These are phyloP conservation scores for Quercus variabilis DNA, from an alignment of 306 rosid genomes.

Conservation along the genomic window DNA sequence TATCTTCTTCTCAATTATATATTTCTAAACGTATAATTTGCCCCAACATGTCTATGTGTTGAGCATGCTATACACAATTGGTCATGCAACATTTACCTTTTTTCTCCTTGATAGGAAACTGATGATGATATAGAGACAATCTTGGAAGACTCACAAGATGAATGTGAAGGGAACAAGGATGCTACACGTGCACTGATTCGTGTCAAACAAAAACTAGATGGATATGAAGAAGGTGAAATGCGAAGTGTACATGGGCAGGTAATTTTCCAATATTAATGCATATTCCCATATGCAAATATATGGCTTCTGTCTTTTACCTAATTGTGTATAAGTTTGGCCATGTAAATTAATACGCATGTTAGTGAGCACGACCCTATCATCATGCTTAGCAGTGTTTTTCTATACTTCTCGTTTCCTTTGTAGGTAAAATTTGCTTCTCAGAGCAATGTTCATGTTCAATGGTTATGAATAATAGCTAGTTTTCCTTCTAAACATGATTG, in stretches of 20 bases:
- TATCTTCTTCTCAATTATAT: too few species aligned
- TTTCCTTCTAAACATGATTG: neutral
- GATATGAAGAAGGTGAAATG: conserved; percentile 95
- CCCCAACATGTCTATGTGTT: neutral
- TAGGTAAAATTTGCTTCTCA: neutral
- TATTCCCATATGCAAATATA: neutral
- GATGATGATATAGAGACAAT: conserved; percentile 69
- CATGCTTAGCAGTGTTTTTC: neutral
- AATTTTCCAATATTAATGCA: conserved; percentile 16
- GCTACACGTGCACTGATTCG: conserved; percentile 92
- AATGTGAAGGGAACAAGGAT: conserved; percentile 87
- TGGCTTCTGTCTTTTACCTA: conserved; percentile 1
- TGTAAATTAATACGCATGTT: neutral
- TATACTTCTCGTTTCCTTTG: neutral
- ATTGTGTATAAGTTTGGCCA: neutral
- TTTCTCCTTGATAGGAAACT: conserved; percentile 49
- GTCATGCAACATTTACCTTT: conserved; percentile 4
- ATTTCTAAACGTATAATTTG: neutral
- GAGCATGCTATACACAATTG: conserved; percentile 12
- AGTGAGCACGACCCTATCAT: neutral
- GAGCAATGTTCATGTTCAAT: neutral
- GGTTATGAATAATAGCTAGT: neutral
- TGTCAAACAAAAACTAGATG: conserved; percentile 91
- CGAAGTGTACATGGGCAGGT: conserved; percentile 93
- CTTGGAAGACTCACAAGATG: conserved; percentile 65